Evolutionary conservation across 2,329 filamentous ascomycete species (phyloP).

Genomic region (Pseudogymnoascus destructans): DNA sequence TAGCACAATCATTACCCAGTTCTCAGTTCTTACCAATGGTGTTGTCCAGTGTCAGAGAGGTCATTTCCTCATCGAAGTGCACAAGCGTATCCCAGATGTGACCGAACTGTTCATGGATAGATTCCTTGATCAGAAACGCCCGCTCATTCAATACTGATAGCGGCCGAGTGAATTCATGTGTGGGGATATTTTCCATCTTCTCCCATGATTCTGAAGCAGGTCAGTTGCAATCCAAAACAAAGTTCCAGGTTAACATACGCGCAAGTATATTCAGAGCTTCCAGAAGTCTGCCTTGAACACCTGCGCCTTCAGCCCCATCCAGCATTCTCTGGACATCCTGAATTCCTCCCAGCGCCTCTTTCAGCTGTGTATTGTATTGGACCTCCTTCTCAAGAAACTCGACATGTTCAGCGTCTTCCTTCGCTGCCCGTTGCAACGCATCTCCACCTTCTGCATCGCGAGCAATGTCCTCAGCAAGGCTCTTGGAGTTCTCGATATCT

Average conservation of each 20-base stretch:
- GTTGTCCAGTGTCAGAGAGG: slow-evolving; percentile 39
- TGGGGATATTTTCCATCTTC: slow-evolving; percentile 44
- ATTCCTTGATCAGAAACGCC: slow-evolving; percentile 50
- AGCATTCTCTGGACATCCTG: slow-evolving; percentile 47
- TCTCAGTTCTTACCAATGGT: slow-evolving; percentile 12
- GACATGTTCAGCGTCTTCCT: slow-evolving; percentile 39
- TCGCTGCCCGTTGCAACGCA: slow-evolving; percentile 27
- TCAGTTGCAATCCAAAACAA: slow-evolving; percentile 19
- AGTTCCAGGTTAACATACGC: slow-evolving; percentile 29
- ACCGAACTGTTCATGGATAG: slow-evolving; percentile 52
- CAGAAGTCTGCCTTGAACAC: slow-evolving; percentile 40
- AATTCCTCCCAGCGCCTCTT: slow-evolving; percentile 37
- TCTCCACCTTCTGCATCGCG: slow-evolving; percentile 57
- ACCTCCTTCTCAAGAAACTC: slow-evolving; percentile 45
- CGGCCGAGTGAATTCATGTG: slow-evolving; percentile 47
- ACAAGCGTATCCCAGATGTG: slow-evolving; percentile 61
- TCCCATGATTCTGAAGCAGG: slow-evolving; percentile 38
- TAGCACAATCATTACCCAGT: neutral
- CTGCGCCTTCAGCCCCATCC: slow-evolving; percentile 45
- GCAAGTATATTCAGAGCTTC: slow-evolving; percentile 46
- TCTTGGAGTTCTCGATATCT: slow-evolving; percentile 70
- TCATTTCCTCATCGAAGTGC: slow-evolving; percentile 42
- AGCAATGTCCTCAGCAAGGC: slow-evolving; percentile 69
- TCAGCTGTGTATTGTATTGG: slow-evolving; percentile 45
- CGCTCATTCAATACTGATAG: slow-evolving; percentile 53